Percentiles rank a stretch among this genome's conserved stretches.
These are phyloP conservation scores for Paramecium biaurelia DNA, from an alignment of 73 alveolate species.

Conservation along the genomic window DNA sequence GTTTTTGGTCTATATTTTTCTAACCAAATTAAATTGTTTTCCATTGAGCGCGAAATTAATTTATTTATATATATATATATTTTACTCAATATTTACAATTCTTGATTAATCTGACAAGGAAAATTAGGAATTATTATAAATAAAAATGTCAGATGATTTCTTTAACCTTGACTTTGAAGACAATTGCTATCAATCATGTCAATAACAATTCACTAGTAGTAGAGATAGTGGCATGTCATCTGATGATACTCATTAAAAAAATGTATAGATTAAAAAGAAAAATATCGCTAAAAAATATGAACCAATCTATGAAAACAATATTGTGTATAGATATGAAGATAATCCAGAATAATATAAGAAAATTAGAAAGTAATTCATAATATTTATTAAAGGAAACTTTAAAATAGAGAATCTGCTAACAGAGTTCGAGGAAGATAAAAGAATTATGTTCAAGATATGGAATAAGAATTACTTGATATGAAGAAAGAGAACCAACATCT, in stretches of 20 bases:
- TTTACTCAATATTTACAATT: neutral
- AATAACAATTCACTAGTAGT: slow-evolving; percentile 8
- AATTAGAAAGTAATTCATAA: neutral
- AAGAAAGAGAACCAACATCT: slow-evolving; percentile 3
- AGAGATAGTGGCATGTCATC: slow-evolving; percentile 50
- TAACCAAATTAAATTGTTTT: slow-evolving; percentile 15
- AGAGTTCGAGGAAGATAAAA: slow-evolving; percentile 55
- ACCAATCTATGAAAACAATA: slow-evolving; percentile 38
- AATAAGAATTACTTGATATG: neutral
- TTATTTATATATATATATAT: neutral
- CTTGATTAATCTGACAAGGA: slow-evolving; percentile 36
- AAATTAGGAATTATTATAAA: neutral
- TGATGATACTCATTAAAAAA: slow-evolving; percentile 22
- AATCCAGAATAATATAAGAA: slow-evolving; percentile 45
- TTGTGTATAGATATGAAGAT: slow-evolving; percentile 41
- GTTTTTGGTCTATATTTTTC: slow-evolving; percentile 90
- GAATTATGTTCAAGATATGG: slow-evolving; percentile 35
- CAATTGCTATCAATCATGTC: neutral
- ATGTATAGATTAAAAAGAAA: neutral
- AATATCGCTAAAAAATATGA: slow-evolving; percentile 5
- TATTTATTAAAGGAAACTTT: neutral
- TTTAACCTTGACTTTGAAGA: slow-evolving; percentile 30
- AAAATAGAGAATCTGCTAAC: slow-evolving; percentile 47
- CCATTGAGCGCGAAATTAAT: neutral
- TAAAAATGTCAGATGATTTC: slow-evolving; percentile 9